Base-by-base conservation (phyloP, 208 protist genomes). In the Trypanosoma conorhini region DNA sequence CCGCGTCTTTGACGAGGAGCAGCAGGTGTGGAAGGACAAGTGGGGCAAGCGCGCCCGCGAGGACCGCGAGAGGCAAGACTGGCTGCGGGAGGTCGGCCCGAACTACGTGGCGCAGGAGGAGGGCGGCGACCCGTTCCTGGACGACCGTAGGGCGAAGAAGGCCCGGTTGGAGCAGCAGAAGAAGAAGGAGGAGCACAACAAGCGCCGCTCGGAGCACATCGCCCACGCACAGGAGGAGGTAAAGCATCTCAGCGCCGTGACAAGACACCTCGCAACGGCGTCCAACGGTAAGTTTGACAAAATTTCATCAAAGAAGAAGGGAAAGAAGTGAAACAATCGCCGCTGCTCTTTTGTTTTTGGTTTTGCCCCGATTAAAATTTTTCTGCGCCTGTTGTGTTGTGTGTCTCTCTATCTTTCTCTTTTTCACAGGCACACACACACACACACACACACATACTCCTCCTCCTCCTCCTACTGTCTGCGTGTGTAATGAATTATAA, bases 201-300 rank as follows among this genome's bases (percentile, higher is more conserved):
- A 87, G 63, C 89, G 88, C 21, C 89, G 89, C 64, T 85, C 86
- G 5, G 87, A 92, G 81, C 83, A 90, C 69, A 67, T 94, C 28
- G 65, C 79, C 62, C 66, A 72, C 5, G 83, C 90, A 9, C 82
- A 91, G 79, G 85, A 92, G 46, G 87, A 95, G 77, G 88, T 96
- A 38, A 93, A 89, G 71, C 86, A 91, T 76, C 79, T 97, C 24
- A 69, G 77, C 24, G 78, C 86, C 17, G 86, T 85, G 12, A 70
- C 89, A 30, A 80, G 77, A 62, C 80, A 89, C 63, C 75, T 97
- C 26, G 62, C 89, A 57, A 97, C 93, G 3, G 93, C 91, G 15
- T 96, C 91, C n/a, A 97, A 96, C 70, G 91, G 91, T 26, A 97
- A 97, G 78, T 97, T 96, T 62, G 91, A 97, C 42, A 87, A 87